A percentile compares a stretch with the other conserved stretches of the same genome.
Evolutionary conservation across 108 stramenopile species (phyloP).

Genomic region (Hondaea fermentalgiana): DNA sequence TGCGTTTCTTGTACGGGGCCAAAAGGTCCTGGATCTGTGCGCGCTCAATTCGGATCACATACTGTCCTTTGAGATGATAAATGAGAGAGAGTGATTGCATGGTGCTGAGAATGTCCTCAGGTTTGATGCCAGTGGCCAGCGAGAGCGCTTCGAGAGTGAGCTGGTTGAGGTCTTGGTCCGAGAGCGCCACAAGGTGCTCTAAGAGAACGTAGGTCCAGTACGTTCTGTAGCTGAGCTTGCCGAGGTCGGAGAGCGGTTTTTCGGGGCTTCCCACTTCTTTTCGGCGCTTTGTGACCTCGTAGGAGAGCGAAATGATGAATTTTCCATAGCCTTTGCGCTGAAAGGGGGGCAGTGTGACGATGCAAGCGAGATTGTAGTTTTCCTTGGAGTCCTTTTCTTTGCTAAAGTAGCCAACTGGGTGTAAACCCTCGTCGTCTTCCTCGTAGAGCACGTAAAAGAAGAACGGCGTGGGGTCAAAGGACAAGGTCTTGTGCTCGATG

Average conservation of each 20-base stretch:
- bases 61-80: conserved; percentile 95
- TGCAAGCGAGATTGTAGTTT: conserved; percentile 98
- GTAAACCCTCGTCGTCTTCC: conserved; percentile 68
- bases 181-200: conserved; percentile 57
- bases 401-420: conserved; percentile 90
- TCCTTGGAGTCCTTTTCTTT: conserved; percentile 99
- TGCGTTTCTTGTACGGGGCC: neutral
- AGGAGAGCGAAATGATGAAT: conserved; percentile 92
- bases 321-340: conserved; percentile 98
- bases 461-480: conserved; percentile 97
- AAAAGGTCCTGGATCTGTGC: neutral
- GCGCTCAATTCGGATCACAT: conserved; percentile 49
- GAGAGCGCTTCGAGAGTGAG: conserved; percentile 74
- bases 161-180: conserved; percentile 35
- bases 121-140: conserved; percentile 73
- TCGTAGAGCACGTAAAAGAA: conserved; percentile 91
- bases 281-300: conserved; percentile 90
- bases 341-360: conserved; percentile 92
- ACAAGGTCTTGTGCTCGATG: conserved; percentile 98
- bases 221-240: conserved; percentile 85
- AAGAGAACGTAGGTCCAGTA: conserved; percentile 68
- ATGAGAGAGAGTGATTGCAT: conserved; percentile 87
- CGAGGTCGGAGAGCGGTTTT: conserved; percentile 97
- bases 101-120: conserved; percentile 93
- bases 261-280: conserved; percentile 91